Evolutionary conservation across 2,329 filamentous ascomycete species (phyloP), one percentile per base, ranked within the genome.

Genomic region (Alternaria solani): DNA sequence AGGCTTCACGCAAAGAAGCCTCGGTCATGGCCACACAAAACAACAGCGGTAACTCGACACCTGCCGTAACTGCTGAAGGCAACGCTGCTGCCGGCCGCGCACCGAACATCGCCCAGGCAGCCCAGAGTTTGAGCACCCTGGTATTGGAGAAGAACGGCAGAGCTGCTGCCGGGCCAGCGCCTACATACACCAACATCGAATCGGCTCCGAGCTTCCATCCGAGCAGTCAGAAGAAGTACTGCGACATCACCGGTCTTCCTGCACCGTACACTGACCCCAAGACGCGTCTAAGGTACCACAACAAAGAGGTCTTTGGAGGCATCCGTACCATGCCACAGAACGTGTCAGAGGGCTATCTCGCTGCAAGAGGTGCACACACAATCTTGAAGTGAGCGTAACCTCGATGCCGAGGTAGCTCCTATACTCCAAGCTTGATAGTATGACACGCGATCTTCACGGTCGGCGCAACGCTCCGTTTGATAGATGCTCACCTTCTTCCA

Each of bases 141-240:
- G 94, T 97, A 2, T 82, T 97, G 51, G 93, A 97, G 79, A 95
- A 92, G 85, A 94, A 88, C 68, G 83, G 64, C 78, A 72, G 75
- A 75, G 76, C 69, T 61, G 63, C 69, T 54, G 68, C 66, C 7
- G 90, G 89, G 0, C 92, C 86, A 32, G 79, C 82, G 30, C 91
- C 91, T 32, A 97, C 95, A 1, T 99, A 98, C 79, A 97, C 93
- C 7, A 98, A 97, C 75, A 96, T 99, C 64, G 95, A 98, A 79
- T 93, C 92, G 48, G 94, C 95, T 3, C 95, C 95, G 39, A 95
- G 91, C 59, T 83, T 98, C 71, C 87, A 88, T 72, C 86, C 88
- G 7, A 90, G 90, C 51, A 91, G 93, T 68, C 87, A 92, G 75
- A 93, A 90, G 79, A 91, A 91, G 72, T 99, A 98, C 80, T 99